Conservation (phyloP, 768 basidiomycete genomes). For the Podaxis rugospora region DNA sequence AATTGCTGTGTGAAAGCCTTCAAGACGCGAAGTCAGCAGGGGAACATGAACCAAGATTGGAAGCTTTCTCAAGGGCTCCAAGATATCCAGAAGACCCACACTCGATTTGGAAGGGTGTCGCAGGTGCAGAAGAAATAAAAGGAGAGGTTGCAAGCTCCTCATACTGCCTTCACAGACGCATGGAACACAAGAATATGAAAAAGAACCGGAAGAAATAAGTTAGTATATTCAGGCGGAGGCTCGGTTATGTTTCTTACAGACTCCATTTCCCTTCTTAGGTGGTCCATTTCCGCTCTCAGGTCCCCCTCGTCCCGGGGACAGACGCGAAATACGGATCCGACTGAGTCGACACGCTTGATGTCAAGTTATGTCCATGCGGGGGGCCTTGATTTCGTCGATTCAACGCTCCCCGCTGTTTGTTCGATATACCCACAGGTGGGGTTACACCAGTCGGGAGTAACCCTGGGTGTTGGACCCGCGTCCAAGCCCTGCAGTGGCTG, state of each 20-base stretch:
- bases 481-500: no score
- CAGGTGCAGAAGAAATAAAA: no score
- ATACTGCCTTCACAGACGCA: no score
- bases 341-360: slow-evolving; percentile 26
- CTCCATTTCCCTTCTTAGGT: slow-evolving; percentile 5
- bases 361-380: background rate
- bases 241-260: background rate
- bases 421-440: background rate
- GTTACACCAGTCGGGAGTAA: background rate
- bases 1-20: no score
- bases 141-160: no score
- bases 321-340: background rate
- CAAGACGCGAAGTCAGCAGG: no score
- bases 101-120: no score
- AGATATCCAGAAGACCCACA: no score
- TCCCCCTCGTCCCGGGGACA: background rate
- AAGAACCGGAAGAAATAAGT: background rate
- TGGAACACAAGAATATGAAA: no score
- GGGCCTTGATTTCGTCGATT: background rate
- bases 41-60: no score
- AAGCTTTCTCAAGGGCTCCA: no score
- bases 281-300: slow-evolving; percentile 6
- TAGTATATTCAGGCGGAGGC: background rate
- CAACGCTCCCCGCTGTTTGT: background rate
- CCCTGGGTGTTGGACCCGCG: no score